Base-by-base conservation (phyloP, 2,329 filamentous ascomycete species). In the Fusarium virguliforme region DNA sequence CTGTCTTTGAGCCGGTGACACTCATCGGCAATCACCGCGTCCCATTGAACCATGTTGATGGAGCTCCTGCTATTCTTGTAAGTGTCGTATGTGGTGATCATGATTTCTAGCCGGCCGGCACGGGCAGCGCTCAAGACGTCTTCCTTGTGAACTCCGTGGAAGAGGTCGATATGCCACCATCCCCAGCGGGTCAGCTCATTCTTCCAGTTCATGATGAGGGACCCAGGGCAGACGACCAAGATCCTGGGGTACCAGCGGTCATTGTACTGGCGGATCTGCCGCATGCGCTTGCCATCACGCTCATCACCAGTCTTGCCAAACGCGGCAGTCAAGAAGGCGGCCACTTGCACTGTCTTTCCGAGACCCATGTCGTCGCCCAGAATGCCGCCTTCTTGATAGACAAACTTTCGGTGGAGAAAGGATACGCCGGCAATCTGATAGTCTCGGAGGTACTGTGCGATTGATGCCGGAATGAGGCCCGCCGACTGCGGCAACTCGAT, bases 351-450 rank as follows among this genome's bases (percentile, higher is more conserved):
- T 0, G 96, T 99, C 81, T 99, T 99, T 1, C 96, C 96, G 34
- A 99, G 82, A 22, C 96, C 96, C 96, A 99, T 99, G 76, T 99
- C 96, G 77, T 99, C 96, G 4, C 95, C 95, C 0, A 99, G 86
- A 24, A 99, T 93, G 2, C 93, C 94, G 1, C 96, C 96, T 74
- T 91, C 92, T 77, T 99, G 96, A 72, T 94, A 95, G 4, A 98
- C 92, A 77, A 98, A 98, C 24, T 93, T 87, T 65, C 93, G 89
- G 78, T 98, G 95, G 8, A 99, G 85, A 75, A 98, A 98, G 34
- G 88, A 87, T 13, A 92, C 93, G 6, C 96, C 96, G 30, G 92
- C 88, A 2, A 98, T 86, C 79, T 99, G 96, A 76, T 99, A 99
- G 70, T 95, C 93, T 65, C 96, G 90, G 54, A 99, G 84, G 82